A percentile compares a stretch with the other conserved stretches of the same genome.
Evolutionary conservation across 495 filamentous ascomycete species (phyloP).

Genomic region (Sphaerosporella brunnea): DNA sequence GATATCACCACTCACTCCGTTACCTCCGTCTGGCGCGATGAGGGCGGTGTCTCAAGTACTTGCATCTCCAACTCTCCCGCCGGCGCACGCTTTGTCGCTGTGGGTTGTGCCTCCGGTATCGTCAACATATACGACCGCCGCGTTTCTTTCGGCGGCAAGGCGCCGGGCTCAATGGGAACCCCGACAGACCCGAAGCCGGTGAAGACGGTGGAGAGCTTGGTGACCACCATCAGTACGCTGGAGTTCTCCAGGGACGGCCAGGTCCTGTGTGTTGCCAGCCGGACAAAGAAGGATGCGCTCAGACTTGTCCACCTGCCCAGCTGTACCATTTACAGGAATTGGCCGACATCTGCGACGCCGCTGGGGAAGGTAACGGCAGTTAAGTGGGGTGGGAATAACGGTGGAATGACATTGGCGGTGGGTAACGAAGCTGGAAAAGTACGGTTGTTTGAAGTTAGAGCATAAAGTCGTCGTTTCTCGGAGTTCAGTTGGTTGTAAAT

Average conservation of each 20-base stretch:
- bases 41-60: conserved; percentile 73
- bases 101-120: conserved; percentile 69
- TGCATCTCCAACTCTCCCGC: conserved; percentile 59
- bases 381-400: conserved; percentile 49
- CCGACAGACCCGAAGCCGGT: conserved; percentile 50
- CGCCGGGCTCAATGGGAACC: conserved; percentile 33
- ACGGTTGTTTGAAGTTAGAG: conserved; percentile 67
- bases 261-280: conserved; percentile 64
- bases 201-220: conserved; percentile 62
- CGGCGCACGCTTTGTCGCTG: conserved; percentile 54
- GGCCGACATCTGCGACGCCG: conserved; percentile 82
- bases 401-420: conserved; percentile 51
- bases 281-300: conserved; percentile 73
- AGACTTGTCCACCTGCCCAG: conserved; percentile 76
- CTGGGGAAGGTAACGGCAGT: conserved; percentile 68
- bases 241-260: conserved; percentile 78
- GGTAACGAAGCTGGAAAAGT: conserved; percentile 76
- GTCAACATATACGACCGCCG: conserved; percentile 84
- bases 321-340: conserved; percentile 88
- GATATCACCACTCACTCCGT: conserved; percentile 45
- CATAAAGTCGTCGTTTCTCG: no score
- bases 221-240: conserved; percentile 58
- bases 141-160: conserved; percentile 30
- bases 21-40: conserved; percentile 70
- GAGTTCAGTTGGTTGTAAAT: no score